Base-by-base conservation (phyloP, 768 basidiomycete genomes). In the Leccinum barrowsii region DNA sequence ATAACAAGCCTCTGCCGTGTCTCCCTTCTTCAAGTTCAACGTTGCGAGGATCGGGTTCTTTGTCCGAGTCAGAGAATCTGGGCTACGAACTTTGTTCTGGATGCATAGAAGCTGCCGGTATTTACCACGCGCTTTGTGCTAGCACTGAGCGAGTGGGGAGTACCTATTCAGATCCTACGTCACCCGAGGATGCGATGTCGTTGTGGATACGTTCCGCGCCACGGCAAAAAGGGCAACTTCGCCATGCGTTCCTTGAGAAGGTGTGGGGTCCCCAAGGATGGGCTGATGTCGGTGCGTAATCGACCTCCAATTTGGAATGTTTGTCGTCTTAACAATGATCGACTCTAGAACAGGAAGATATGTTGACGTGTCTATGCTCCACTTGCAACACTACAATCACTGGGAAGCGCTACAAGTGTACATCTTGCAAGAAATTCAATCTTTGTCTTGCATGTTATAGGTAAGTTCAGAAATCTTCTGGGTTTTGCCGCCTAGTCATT, bases 241-340 rank as follows among this genome's bases (percentile, higher is more conserved):
- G 94, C 11, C 94, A 98, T 69, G 87, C 90, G 1, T 98, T 89
- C 69, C 73, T 83, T 47, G 94, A 96, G 74, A 90, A 90, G 71
- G 80, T 89, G 2, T 97, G 94, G 95, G 86, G 86, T 1, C 81
- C 81, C 32, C 74, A 76, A 44, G 90, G 91, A 1, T 97, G 95
- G 95, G 85, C 85, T 57, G 90, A 94, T 67, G 86, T 97, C 54
- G 91, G 94, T 94, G 67, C 60, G 89, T 80, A 47, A 40, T 49
- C 19, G 35, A 47, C 32, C 12, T 44, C 35, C 17, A 15, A 32
- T 19, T 22, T 5, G 22, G 11, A 35, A 12, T 10, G 10, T 22
- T 24, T 24, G n/a, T 44, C 11, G 19, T 46, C 15, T 56, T 60
- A 3, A 60, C 47, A 15, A 52, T 61, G 51, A 8, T 48, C 56